Percentiles rank a stretch among this genome's conserved stretches.
Evolutionary conservation across 306 rosid genomes (phyloP).

Genomic region (Ziziphus jujuba): DNA sequence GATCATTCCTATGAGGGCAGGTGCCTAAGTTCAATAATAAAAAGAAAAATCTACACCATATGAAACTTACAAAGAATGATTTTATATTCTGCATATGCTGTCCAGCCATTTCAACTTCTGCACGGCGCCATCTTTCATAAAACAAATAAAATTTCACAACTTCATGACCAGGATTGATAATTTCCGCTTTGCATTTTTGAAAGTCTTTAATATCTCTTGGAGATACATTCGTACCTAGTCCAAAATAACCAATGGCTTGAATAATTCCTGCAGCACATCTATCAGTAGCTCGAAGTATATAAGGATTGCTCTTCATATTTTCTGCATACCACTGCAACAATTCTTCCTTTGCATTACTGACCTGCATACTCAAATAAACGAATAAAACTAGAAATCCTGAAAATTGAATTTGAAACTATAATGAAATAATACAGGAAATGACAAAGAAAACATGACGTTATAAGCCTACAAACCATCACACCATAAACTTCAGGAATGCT

Average conservation of each 20-base stretch:
- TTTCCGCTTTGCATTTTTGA: conserved; percentile 23
- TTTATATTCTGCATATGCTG: conserved; percentile 37
- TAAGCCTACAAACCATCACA: conserved; percentile 61
- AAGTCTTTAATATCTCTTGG: conserved; percentile 63
- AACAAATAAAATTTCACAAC: conserved; percentile 62
- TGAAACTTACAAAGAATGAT: conserved; percentile 59
- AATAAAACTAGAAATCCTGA: background rate
- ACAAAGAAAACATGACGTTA: background rate
- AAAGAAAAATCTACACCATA: background rate
- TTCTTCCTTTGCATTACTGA: conserved; percentile 75
- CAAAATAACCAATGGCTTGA: conserved; percentile 65
- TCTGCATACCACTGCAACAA: conserved; percentile 60
- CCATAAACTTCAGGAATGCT: conserved; percentile 59
- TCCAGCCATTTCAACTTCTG: conserved; percentile 58
- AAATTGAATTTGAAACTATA: conserved; percentile 21
- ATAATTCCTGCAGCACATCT: conserved; percentile 87
- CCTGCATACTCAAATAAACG: conserved; percentile 39
- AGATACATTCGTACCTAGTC: conserved; percentile 65
- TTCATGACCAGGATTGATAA: conserved; percentile 44
- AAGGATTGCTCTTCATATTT: conserved; percentile 46
- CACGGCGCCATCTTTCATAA: conserved; percentile 76
- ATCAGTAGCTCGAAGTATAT: conserved; percentile 56
- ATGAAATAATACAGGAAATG: conserved; percentile 9
- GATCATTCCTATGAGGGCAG: background rate
- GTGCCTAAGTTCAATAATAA: background rate